Evolutionary conservation across 257 asterid species (phyloP).

Genomic region (Penstemon barbatus): DNA sequence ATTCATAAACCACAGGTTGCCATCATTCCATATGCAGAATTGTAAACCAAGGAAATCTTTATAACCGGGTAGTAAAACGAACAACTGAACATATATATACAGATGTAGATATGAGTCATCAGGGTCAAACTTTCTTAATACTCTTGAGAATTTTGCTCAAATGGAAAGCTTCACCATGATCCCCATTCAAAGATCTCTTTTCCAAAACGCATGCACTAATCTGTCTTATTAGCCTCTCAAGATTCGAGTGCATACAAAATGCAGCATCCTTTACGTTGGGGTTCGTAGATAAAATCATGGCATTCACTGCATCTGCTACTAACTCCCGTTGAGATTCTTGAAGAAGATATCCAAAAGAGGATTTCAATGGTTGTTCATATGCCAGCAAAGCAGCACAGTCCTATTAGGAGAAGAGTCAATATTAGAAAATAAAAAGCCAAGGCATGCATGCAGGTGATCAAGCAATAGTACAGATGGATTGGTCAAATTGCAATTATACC

Average conservation of each 20-base stretch:
- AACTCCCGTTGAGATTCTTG: conserved; percentile 77
- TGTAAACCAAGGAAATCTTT: conserved; percentile 8
- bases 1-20: neutral
- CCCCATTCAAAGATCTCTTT: conserved; percentile 71
- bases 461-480: neutral
- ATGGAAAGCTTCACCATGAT: conserved; percentile 81
- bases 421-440: neutral
- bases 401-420: conserved; percentile 36
- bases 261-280: conserved; percentile 51
- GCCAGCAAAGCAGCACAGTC: conserved; percentile 95
- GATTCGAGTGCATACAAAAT: conserved; percentile 64
- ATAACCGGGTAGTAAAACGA: neutral
- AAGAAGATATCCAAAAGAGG: conserved; percentile 83
- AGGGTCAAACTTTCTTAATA: conserved; percentile 40
- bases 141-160: conserved; percentile 60
- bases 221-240: conserved; percentile 81
- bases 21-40: neutral
- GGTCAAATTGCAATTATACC: too few species aligned
- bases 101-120: neutral
- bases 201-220: conserved; percentile 72
- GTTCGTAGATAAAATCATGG: conserved; percentile 62
- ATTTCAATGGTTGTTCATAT: conserved; percentile 67
- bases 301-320: conserved; percentile 91
- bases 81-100: conserved; percentile 23
- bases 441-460: conserved; percentile 7